Evolutionary conservation across 1,139 yeast genomes (phyloP), one percentile per base, ranked within the genome.

Genomic region (Kodamaea arcana): DNA sequence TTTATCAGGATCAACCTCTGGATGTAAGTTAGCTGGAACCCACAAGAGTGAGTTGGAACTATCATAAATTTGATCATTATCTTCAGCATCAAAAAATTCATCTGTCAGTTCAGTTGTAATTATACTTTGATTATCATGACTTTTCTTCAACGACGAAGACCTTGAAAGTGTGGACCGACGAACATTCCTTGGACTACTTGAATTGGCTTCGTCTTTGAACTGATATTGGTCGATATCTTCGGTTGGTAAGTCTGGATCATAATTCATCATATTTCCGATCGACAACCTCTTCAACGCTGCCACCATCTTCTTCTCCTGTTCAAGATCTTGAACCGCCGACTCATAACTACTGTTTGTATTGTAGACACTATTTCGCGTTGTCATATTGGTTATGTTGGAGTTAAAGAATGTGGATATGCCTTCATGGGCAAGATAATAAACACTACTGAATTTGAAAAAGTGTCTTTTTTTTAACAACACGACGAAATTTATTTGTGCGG

Each of bases 1-100:
- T 48, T 85, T 87, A 48, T 86, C 94, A 1, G 97, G 97, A 24
- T 94, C 90, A 13, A 92, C 77, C 51, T 84, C 92, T 1, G 98
- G 97, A 54, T 92, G 98, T 31, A 87, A 73, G 44, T 79, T 80
- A 1, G 97, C 97, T 0, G 97, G 97, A 2, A 92, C 97, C 98
- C 98, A 90, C 33, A 88, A 62, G 12, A 80, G 57, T 35, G 58
- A 44, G 32, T 59, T 57, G 13, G 54, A 41, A 10, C 61, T 42
- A 32, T 61, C 64, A 24, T 50, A 47, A 21, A 53, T 44, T 24
- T 55, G 56, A 30, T 59, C 63, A 22, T 33, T 43, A 27, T 51
- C 61, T 23, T 46, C 45, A 8, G 58, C 58, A 39, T 56, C 62
- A 31, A 44, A 51, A 28, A 47, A 52, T 31, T 47, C 54, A 14